These are phyloP conservation scores for Candida germanica DNA, from an alignment of 805 yeast species.

Conservation along the genomic window DNA sequence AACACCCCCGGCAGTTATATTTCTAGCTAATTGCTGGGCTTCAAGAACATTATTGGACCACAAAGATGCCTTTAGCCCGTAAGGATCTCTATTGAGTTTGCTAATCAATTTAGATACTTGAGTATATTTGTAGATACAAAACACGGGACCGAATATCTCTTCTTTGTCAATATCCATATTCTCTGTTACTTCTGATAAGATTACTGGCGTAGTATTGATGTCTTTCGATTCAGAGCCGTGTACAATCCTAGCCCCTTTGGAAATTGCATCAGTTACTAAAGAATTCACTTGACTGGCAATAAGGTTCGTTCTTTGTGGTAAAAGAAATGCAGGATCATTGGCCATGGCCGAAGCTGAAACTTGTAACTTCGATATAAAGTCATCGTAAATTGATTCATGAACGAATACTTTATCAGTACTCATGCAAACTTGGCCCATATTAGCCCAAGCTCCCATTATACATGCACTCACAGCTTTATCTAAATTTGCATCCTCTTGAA, in stretches of 20 bases:
- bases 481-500: constrained; percentile 33
- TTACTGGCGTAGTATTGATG: constrained; percentile 22
- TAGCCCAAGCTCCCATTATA: constrained; percentile 37
- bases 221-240: constrained; percentile 15
- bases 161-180: constrained; percentile 25
- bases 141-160: constrained; percentile 46
- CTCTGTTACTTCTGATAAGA: constrained; percentile 28
- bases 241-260: constrained; percentile 34
- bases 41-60: constrained; percentile 37
- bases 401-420: constrained; percentile 38
- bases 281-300: constrained; percentile 19
- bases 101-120: constrained; percentile 16
- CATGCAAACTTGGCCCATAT: constrained; percentile 51
- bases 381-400: constrained; percentile 32
- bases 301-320: constrained; percentile 26
- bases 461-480: constrained; percentile 24
- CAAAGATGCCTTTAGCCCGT: constrained; percentile 42
- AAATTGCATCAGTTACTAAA: constrained; percentile 35
- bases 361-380: constrained; percentile 19
- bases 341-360: constrained; percentile 13
- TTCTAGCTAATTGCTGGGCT: constrained; percentile 31
- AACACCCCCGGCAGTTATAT: constrained; percentile 40
- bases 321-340: constrained; percentile 18
- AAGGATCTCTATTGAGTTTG: constrained; percentile 23
- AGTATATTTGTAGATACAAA: constrained; percentile 27